Conservation (phyloP, 2,329 filamentous ascomycete genomes). For the Colletotrichum trifolii region DNA sequence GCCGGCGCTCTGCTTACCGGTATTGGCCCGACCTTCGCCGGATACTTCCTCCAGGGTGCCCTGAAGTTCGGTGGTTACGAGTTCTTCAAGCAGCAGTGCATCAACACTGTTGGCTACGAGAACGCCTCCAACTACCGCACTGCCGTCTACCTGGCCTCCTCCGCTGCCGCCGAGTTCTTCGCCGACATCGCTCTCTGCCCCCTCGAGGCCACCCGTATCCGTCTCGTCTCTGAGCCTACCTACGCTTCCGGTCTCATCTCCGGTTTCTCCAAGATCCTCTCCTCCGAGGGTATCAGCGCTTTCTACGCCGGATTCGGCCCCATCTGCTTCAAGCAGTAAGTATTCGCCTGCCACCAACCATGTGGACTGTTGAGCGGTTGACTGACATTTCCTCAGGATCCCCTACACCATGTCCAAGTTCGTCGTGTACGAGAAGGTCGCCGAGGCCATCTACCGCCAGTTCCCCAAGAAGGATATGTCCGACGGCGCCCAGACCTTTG, state of each 20-base stretch:
- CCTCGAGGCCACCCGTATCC: constrained; percentile 92
- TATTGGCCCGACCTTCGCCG: constrained; percentile 85
- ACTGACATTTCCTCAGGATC: constrained; percentile 63
- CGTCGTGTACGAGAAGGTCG: constrained; percentile 91
- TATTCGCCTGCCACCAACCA: constrained; percentile 36
- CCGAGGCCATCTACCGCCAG: constrained; percentile 75
- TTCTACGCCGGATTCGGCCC: constrained; percentile 94
- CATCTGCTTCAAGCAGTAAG: constrained; percentile 83
- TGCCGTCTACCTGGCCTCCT: constrained; percentile 80
- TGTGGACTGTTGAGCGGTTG: background rate
- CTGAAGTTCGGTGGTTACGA: constrained; percentile 96
- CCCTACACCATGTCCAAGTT: constrained; percentile 97
- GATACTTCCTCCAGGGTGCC: constrained; percentile 94
- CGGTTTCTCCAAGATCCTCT: constrained; percentile 86
- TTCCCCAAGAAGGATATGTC: constrained; percentile 79
- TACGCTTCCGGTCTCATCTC: constrained; percentile 83
- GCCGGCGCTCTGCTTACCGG: constrained; percentile 87
- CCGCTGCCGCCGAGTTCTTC: constrained; percentile 74
- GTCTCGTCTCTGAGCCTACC: constrained; percentile 88
- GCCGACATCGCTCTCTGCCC: constrained; percentile 88
- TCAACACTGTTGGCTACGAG: constrained; percentile 83
- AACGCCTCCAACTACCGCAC: constrained; percentile 82
- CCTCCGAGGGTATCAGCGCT: constrained; percentile 83
- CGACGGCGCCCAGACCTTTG: constrained; percentile 76
- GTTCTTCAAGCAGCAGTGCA: constrained; percentile 94